Evolutionary conservation across 2,329 filamentous ascomycete species (phyloP), one percentile per base, ranked within the genome.

Genomic region (Thielaviopsis ethacetica): DNA sequence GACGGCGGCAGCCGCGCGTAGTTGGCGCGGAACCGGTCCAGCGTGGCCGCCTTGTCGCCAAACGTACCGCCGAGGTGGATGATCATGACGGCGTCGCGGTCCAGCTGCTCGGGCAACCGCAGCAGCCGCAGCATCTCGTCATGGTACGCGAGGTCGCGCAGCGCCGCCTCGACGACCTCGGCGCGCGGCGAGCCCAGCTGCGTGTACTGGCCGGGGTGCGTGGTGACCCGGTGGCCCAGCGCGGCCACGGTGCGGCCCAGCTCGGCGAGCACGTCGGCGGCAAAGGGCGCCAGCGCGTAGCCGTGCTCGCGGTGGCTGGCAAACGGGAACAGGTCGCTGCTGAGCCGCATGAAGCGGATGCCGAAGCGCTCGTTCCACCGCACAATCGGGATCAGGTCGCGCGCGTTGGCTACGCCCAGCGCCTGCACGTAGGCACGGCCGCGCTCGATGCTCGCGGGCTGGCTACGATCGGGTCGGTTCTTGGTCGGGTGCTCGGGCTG

Each of bases 271-370:
- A 80, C 82, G 15, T 90, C 84, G 0, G 86, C 81, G 0, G 91
- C 91, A 68, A 96, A 96, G 0, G 87, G 85, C 0, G 83, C 84
- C 13, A 97, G 76, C 64, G 82, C 85, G 70, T 97, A 97, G 0
- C 91, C 91, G 64, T 95, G 85, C 62, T 88, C 85, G 24, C 80
- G 78, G 66, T 97, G 91, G 63, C 88, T 94, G 1, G 91, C 91
- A 68, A 96, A 96, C 0, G 91, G 91, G 63, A 97, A 97, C 87
- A 96, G 96, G 65, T 96, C 91, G 58, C 88, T 95, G 64, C 88
- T 95, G 21, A 97, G 75, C 1, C 91, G 82, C 80, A 97, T 82
- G 69, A 97, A 96, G 64, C 83, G 91, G 71, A 97, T 97, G 47
- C 85, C 84, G 63, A 91, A 96, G 64, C 82, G 86, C 63, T 94